A percentile compares a stretch with the other conserved stretches of the same genome.
These are phyloP conservation scores for Chaetomium sp. DNA, from an alignment of 2,329 filamentous ascomycete genomes.

Conservation along the genomic window DNA sequence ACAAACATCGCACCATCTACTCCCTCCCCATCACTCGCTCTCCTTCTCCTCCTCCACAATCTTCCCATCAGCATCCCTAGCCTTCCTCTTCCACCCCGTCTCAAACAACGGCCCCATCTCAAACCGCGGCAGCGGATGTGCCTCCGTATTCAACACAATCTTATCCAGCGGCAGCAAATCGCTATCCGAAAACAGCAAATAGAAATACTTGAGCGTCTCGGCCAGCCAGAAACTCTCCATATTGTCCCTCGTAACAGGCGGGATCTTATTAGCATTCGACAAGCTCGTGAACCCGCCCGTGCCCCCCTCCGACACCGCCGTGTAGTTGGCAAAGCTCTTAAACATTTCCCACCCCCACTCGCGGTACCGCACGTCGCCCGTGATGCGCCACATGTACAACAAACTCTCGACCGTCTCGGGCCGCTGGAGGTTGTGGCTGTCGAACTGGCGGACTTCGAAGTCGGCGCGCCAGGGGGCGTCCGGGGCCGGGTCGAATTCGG, in stretches of 20 bases:
- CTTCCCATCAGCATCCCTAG: constrained; percentile 43
- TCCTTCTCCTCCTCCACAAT: constrained; percentile 24
- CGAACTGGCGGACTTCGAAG: constrained; percentile 71
- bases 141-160: constrained; percentile 93
- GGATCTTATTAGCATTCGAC: constrained; percentile 64
- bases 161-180: constrained; percentile 79
- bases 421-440: constrained; percentile 86
- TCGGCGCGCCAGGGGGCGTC: constrained; percentile 68
- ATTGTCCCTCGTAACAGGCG: constrained; percentile 69
- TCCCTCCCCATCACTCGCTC: background rate
- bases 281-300: constrained; percentile 78
- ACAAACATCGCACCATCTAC: too few species aligned
- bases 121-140: constrained; percentile 83
- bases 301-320: constrained; percentile 58
- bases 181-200: constrained; percentile 80
- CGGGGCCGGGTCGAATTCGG: constrained; percentile 43
- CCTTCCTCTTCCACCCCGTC: constrained; percentile 74
- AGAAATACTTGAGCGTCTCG: constrained; percentile 97
- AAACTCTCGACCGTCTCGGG: constrained; percentile 95
- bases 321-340: constrained; percentile 80
- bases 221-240: constrained; percentile 99
- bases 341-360: constrained; percentile 99
- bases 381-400: constrained; percentile 99
- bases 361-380: constrained; percentile 78
- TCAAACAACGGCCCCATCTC: constrained; percentile 69